Percentiles rank a stretch among this genome's conserved stretches.
These are phyloP conservation scores for Ailanthus altissimus DNA, from an alignment of 345 rosid genomes.

Conservation along the genomic window DNA sequence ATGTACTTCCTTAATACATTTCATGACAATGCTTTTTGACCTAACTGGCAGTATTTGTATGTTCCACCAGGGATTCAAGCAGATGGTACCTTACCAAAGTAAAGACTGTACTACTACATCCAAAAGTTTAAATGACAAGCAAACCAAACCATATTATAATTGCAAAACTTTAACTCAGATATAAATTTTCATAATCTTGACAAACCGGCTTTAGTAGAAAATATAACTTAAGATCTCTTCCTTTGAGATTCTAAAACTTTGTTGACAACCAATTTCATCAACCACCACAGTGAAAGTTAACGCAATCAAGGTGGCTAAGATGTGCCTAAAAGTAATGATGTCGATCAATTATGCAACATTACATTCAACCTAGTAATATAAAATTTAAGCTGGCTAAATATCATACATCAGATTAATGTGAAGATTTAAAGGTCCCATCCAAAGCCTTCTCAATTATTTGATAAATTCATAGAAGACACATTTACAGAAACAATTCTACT, in stretches of 20 bases:
- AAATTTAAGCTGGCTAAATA: not conserved
- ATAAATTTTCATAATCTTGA: not conserved
- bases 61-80: not conserved
- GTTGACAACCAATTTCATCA: not conserved
- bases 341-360: not conserved
- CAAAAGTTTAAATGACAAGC: not conserved
- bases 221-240: not conserved
- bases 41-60: not conserved
- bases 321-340: not conserved
- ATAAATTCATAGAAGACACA: constrained; percentile 3
- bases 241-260: not conserved
- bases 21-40: not conserved
- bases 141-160: too few species aligned
- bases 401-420: not conserved
- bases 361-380: not conserved
- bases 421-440: not conserved
- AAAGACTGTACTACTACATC: constrained; percentile 1
- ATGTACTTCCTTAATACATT: not conserved
- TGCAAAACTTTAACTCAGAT: not conserved
- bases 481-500: constrained; percentile 29
- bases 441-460: not conserved
- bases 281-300: not conserved
- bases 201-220: not conserved
- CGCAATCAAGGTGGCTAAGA: not conserved
- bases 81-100: not conserved